Evolutionary conservation across 2,329 filamentous ascomycete genomes (phyloP).

Genomic region (Cytospora leucostoma): DNA sequence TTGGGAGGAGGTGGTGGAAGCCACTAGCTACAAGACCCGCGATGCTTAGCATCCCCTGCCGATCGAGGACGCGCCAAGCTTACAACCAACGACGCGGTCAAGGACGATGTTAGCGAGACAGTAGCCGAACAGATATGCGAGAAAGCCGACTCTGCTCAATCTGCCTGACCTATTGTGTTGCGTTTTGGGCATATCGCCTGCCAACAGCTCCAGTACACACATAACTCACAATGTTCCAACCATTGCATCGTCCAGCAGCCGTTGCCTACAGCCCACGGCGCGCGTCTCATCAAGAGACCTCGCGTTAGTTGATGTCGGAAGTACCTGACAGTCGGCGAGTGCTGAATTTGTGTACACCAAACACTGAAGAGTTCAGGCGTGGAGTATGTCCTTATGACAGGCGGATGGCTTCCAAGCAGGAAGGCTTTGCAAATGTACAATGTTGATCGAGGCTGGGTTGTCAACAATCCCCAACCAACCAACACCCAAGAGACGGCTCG

Average conservation of each 20-base stretch:
- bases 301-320: background rate
- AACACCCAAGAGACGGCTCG: background rate
- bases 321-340: constrained; percentile 14
- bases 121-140: background rate
- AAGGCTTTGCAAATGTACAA: constrained; percentile 9
- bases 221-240: background rate
- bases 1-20: no score
- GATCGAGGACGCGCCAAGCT: no score
- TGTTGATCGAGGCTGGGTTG: constrained; percentile 4
- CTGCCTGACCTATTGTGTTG: background rate
- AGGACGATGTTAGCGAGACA: background rate
- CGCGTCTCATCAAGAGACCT: background rate
- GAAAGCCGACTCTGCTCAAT: background rate
- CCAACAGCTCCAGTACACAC: background rate
- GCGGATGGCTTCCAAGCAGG: background rate
- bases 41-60: no score
- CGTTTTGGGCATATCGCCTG: background rate
- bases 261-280: background rate
- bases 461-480: background rate
- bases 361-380: background rate
- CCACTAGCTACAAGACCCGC: no score
- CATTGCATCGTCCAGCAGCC: constrained; percentile 1
- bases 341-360: background rate
- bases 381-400: background rate
- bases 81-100: background rate